A percentile compares a stretch with the other conserved stretches of the same genome.
These are phyloP conservation scores for Zygosaccharomyces kombuchaensis DNA, from an alignment of 805 yeast species.

Conservation along the genomic window DNA sequence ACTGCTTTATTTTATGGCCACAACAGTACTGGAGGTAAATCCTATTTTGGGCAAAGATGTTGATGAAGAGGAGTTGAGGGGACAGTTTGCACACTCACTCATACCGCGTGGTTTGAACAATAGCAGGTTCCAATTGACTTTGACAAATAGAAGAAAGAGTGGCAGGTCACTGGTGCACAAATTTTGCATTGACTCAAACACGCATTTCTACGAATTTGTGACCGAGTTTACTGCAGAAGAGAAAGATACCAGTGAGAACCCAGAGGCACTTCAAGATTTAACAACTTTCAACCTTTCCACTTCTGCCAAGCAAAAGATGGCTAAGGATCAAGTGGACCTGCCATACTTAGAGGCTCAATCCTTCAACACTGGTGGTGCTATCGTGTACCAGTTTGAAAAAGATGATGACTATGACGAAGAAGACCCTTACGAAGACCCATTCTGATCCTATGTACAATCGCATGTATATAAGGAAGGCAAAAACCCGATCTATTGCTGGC, in stretches of 20 bases:
- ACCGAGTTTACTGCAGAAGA: constrained; percentile 25
- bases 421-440: constrained; percentile 96
- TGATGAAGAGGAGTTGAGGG: constrained; percentile 49
- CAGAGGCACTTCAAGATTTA: constrained; percentile 57
- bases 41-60: constrained; percentile 37
- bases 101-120: constrained; percentile 53
- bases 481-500: not conserved
- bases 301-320: constrained; percentile 66
- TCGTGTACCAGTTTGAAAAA: constrained; percentile 90
- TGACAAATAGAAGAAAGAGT: constrained; percentile 74
- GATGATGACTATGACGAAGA: constrained; percentile 98
- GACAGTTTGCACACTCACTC: constrained; percentile 37
- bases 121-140: constrained; percentile 41
- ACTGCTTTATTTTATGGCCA: constrained; percentile 65
- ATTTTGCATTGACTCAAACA: constrained; percentile 47
- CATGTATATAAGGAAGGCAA: not conserved
- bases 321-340: constrained; percentile 78
- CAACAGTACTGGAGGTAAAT: constrained; percentile 59
- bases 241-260: constrained; percentile 40
- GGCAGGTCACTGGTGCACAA: constrained; percentile 67
- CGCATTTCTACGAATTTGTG: constrained; percentile 40
- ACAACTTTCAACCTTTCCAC: constrained; percentile 87
- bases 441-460: constrained; percentile 37
- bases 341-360: constrained; percentile 90
- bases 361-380: constrained; percentile 83